These are phyloP conservation scores for Torulaspora indica DNA, from an alignment of 805 yeast species.

Conservation along the genomic window DNA sequence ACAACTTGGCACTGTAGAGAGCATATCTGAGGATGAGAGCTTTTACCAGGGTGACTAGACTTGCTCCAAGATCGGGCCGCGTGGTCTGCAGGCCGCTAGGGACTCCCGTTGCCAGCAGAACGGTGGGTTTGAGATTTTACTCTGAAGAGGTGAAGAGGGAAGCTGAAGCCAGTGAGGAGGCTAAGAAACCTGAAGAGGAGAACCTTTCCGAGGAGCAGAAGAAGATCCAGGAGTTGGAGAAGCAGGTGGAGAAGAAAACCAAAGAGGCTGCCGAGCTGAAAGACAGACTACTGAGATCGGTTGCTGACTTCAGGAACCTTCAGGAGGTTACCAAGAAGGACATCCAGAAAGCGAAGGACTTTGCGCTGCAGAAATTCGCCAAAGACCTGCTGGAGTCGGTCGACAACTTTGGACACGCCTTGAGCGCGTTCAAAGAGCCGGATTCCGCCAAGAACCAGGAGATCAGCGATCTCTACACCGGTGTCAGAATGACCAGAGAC, in stretches of 20 bases:
- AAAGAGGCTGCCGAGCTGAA: slow-evolving; percentile 77
- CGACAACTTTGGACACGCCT: slow-evolving; percentile 85
- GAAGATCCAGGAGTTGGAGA: slow-evolving; percentile 40
- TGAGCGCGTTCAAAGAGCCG: slow-evolving; percentile 63
- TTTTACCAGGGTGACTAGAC: slow-evolving; percentile 6
- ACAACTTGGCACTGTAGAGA: not conserved
- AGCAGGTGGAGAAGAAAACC: slow-evolving; percentile 54
- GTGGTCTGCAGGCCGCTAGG: slow-evolving; percentile 2
- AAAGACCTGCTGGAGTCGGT: slow-evolving; percentile 83
- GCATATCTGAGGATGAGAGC: slow-evolving; percentile 8
- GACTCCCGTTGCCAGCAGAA: not conserved
- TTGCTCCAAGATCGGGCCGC: slow-evolving; percentile 6
- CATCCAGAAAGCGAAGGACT: slow-evolving; percentile 79
- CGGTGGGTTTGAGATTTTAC: slow-evolving; percentile 22
- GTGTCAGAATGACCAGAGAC: slow-evolving; percentile 84
- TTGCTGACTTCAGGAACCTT: slow-evolving; percentile 89
- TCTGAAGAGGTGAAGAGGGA: slow-evolving; percentile 21
- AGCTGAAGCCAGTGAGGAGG: slow-evolving; percentile 5
- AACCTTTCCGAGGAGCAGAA: slow-evolving; percentile 22
- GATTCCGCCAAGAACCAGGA: slow-evolving; percentile 55
- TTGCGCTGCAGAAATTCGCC: slow-evolving; percentile 88
- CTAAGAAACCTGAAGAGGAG: slow-evolving; percentile 3
- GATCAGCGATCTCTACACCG: slow-evolving; percentile 72
- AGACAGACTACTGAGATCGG: slow-evolving; percentile 73
- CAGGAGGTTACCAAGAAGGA: slow-evolving; percentile 89